phyloP scores from a whole-genome alignment of 306 rosid genomes.

The Lagenaria siceraria region DNA sequence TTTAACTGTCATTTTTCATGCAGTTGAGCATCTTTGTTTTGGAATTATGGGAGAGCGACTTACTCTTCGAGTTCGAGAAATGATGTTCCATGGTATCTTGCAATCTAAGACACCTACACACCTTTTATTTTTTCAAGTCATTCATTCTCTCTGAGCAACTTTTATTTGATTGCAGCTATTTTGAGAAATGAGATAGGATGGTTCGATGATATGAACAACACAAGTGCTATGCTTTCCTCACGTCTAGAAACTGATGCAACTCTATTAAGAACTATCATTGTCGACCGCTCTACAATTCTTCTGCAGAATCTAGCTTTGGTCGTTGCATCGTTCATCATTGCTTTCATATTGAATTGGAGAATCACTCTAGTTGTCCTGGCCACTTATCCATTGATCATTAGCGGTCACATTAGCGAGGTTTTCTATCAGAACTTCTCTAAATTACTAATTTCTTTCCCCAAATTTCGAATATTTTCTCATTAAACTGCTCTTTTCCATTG shows the following conservation, averaged over 20 bases:
- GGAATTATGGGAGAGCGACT: conserved; percentile 97
- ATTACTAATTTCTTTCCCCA: neutral
- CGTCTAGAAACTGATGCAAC: conserved; percentile 82
- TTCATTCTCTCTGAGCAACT: conserved; percentile 2
- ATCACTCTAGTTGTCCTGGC: conserved; percentile 82
- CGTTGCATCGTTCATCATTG: conserved; percentile 65
- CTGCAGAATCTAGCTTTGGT: conserved; percentile 76
- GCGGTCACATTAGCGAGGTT: conserved; percentile 94
- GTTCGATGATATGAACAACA: conserved; percentile 80
- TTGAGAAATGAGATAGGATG: conserved; percentile 91
- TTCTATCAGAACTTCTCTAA: conserved; percentile 8
- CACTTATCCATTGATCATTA: conserved; percentile 76
- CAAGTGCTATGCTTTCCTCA: conserved; percentile 81
- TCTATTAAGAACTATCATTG: conserved; percentile 63
- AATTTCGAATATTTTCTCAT: neutral
- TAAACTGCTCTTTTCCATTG: neutral
- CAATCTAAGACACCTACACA: neutral
- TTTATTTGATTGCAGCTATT: conserved; percentile 48
- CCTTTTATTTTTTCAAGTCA: neutral
- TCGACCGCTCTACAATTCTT: conserved; percentile 75
- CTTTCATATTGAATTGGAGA: conserved; percentile 93
- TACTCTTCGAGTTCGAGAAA: conserved; percentile 80
- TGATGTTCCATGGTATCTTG: conserved; percentile 65
- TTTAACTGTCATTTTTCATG: conserved; percentile 66
- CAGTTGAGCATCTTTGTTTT: conserved; percentile 67